These are phyloP conservation scores for Epichloe sp. DNA, from an alignment of 2,329 filamentous ascomycete species.

Conservation along the genomic window DNA sequence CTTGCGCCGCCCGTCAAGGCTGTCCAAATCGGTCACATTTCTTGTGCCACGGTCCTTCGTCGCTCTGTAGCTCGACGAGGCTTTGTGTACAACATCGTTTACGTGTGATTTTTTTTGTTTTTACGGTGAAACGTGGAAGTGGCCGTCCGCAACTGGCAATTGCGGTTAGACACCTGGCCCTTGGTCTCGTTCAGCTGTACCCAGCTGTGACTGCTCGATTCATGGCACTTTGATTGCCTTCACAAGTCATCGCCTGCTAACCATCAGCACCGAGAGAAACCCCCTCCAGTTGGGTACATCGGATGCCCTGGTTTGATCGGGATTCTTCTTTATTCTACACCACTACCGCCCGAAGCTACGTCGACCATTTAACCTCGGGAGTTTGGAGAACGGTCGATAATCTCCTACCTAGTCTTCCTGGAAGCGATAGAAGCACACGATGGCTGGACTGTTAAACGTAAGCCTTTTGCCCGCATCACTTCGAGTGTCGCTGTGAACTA, in stretches of 20 bases:
- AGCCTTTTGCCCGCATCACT: not conserved
- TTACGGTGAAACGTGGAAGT: not conserved
- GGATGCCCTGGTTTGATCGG: no score
- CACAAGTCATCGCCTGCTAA: not conserved
- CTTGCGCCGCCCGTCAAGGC: not conserved
- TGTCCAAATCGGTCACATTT: not conserved
- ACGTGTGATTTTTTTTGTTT: not conserved
- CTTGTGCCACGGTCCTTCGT: not conserved
- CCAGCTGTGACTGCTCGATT: not conserved
- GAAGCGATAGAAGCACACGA: not conserved
- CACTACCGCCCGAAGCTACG: not conserved
- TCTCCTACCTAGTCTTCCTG: not conserved
- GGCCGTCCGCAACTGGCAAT: not conserved
- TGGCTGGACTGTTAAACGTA: not conserved
- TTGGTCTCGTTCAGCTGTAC: not conserved
- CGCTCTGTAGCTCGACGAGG: not conserved
- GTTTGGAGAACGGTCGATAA: not conserved
- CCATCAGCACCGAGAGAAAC: not conserved
- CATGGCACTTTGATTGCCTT: not conserved
- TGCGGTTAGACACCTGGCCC: not conserved
- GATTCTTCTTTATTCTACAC: not conserved
- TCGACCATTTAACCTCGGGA: not conserved
- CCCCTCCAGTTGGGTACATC: not conserved
- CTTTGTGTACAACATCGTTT: not conserved
- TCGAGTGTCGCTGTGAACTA: not conserved